Evolutionary conservation across 805 yeast species (phyloP), one percentile per base, ranked within the genome.

Genomic region (Grigorovia jiainica): DNA sequence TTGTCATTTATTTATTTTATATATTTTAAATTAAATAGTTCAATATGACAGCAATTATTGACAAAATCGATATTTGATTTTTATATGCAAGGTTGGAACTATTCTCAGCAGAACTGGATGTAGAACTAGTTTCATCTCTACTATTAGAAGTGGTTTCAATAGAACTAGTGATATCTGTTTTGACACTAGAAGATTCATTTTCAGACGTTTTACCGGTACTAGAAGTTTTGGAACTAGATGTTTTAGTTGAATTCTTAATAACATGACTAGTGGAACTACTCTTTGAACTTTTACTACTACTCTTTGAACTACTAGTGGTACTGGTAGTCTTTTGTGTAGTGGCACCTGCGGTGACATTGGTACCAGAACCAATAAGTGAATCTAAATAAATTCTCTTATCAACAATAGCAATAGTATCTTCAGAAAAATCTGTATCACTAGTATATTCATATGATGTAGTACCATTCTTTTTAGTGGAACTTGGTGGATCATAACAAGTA

Each of bases 401-500:
- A 16, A 89, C 75, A 53, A 87, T 69, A 54, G 68, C 69, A 36
- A 89, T 66, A 41, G 66, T 64, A 36, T 70, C 73, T 36, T 68
- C 66, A n/a, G 44, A 65, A 52, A 67, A 69, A 44, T 71, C 70
- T 47, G 65, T 70, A 25, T 70, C 51, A 54, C 59, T 68, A 35
- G 76, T 76, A 67, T 69, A 84, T 17, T 67, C 61, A 55, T 81
- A 80, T 0, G 82, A 66, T 36, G 55, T 60, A 39, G 72, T 58
- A 38, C 80, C 81, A 27, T 63, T 61, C 18, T 57, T 48, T 34
- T 53, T 51, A 23, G 79, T 71, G 29, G 66, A 73, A 10, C 67
- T 52, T 23, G 96, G 95, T 30, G 87, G 75, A 54, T 74, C 86
- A 63, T 84, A 82, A 55, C 94, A 77, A 40, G 75, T 70, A 38